phyloP scores from a whole-genome alignment of 257 asterid genomes.

The Pogostemon cablin region DNA sequence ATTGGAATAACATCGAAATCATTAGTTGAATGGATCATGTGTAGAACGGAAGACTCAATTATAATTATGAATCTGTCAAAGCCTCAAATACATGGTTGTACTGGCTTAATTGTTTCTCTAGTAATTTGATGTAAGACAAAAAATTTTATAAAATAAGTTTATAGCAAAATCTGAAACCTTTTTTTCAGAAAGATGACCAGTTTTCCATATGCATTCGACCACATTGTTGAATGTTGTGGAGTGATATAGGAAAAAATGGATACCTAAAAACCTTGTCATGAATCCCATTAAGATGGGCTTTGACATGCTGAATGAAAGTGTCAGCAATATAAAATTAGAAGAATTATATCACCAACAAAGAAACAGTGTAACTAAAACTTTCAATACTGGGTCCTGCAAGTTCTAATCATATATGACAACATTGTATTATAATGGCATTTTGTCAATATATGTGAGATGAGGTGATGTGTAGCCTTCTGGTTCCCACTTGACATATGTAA shows the following conservation, averaged over 20 bases:
- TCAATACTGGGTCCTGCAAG: constrained; percentile 5
- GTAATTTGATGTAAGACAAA: background rate
- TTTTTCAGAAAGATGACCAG: background rate
- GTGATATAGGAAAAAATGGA: background rate
- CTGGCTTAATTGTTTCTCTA: background rate
- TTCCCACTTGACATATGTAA: background rate
- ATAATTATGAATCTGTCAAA: background rate
- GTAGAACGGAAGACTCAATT: background rate
- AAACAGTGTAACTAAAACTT: constrained; percentile 1
- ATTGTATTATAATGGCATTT: background rate
- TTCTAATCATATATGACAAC: constrained; percentile 5
- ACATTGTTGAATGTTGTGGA: background rate
- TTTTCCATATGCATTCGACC: too few relatives aligned
- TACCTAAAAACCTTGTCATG: background rate
- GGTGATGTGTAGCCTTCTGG: background rate
- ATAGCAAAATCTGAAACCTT: background rate
- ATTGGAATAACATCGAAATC: background rate
- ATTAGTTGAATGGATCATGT: background rate
- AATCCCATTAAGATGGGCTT: background rate
- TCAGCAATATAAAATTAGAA: constrained; percentile 3
- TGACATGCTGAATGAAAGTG: background rate
- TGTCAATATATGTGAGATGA: constrained; percentile 1
- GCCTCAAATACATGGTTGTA: constrained; percentile 10
- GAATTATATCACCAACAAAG: background rate
- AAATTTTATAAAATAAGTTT: background rate